Conservation (phyloP, 2,329 filamentous ascomycete species). For the Fusarium torulosum region DNA sequence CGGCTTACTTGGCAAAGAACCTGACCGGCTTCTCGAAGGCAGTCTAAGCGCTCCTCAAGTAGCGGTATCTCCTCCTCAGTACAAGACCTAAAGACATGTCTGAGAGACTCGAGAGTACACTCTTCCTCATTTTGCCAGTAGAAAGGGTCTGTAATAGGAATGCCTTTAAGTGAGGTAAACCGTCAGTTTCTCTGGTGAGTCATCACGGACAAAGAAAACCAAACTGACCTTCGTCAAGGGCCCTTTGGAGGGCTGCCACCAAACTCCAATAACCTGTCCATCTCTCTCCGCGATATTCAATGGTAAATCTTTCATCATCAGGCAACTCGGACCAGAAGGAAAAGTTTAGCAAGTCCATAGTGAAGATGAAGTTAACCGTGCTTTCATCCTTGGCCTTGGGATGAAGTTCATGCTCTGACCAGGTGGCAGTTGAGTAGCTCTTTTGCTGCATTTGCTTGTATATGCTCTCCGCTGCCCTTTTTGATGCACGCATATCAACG, state of each 20-base stretch:
- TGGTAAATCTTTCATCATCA: constrained; percentile 80
- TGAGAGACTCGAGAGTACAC: constrained; percentile 80
- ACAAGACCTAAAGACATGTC: constrained; percentile 85
- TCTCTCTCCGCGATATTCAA: constrained; percentile 81
- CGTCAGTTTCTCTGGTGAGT: constrained; percentile 11
- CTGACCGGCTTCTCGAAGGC: constrained; percentile 84
- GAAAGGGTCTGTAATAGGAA: constrained; percentile 87
- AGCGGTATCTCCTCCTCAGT: constrained; percentile 91
- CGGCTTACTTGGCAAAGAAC: constrained; percentile 79
- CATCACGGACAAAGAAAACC: constrained; percentile 28
- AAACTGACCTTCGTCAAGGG: constrained; percentile 80
- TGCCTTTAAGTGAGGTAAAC: constrained; percentile 62
- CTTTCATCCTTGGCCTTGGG: constrained; percentile 83
- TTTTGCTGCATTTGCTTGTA: constrained; percentile 86
- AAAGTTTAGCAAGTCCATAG: constrained; percentile 97
- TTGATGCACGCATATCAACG: constrained; percentile 84
- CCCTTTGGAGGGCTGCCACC: constrained; percentile 87
- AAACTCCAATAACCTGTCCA: constrained; percentile 98
- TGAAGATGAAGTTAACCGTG: constrained; percentile 93
- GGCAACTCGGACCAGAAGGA: constrained; percentile 88
- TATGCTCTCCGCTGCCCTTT: constrained; percentile 83
- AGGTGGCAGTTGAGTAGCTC: constrained; percentile 84
- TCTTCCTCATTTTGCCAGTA: constrained; percentile 86
- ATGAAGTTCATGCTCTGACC: constrained; percentile 91
- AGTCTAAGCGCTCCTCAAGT: constrained; percentile 79